phyloP scores from a whole-genome alignment of 2,329 filamentous ascomycete species.

The Epichloe uncinata region DNA sequence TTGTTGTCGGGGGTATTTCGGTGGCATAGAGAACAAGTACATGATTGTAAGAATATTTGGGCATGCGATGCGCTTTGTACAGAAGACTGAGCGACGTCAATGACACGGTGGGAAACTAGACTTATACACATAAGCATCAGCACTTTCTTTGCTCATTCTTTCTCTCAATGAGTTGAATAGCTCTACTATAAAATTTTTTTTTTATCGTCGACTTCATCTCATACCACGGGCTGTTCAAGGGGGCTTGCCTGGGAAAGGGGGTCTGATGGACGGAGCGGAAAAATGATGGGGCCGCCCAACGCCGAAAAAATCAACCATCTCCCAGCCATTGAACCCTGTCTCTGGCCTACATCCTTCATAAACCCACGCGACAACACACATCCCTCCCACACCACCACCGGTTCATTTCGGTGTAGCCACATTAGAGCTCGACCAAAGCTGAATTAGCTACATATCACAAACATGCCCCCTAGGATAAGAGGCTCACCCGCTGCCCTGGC shows the following conservation, averaged over 20 bases:
- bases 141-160: too few species aligned
- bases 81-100: not conserved
- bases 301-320: not conserved
- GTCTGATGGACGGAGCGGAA: slow-evolving; percentile 2
- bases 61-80: not conserved
- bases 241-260: not conserved
- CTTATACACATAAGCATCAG: not conserved
- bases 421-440: not conserved
- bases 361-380: not conserved
- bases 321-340: too few species aligned
- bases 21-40: not conserved
- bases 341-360: not conserved
- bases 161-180: too few species aligned
- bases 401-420: not conserved
- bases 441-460: not conserved
- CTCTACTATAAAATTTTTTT: too few species aligned
- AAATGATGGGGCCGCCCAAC: not conserved
- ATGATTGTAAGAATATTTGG: not conserved
- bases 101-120: not conserved
- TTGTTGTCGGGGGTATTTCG: not conserved
- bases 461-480: slow-evolving; percentile 12
- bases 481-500: slow-evolving; percentile 16
- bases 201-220: too few species aligned
- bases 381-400: not conserved
- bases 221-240: not conserved